Base-by-base conservation (phyloP, 1,284 basidiomycete species). In the Apiotrichum veenhuisii region DNA sequence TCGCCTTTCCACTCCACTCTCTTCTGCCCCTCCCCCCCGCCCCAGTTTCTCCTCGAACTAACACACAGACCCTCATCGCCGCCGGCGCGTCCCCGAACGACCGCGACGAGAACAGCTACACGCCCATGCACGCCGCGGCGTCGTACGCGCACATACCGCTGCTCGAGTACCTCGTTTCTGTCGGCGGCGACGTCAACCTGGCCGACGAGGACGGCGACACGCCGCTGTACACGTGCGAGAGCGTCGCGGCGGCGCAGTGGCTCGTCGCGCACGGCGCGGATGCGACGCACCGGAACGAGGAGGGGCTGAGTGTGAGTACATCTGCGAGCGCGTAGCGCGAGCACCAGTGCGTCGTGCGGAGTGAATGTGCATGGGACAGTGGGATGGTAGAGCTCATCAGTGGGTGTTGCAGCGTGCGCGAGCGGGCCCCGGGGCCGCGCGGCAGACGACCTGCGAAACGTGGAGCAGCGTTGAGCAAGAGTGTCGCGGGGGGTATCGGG, bases 61-160 rank as follows among this genome's bases (percentile, higher is more conserved):
- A 41, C 44, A 0, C 22, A 2, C 59, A 65, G 55, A 33, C 43
- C 4, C 41, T 49, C 40, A 78, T 88, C 63, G 83, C 86, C 63
- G 77, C 85, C 30, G 90, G 85, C 26, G 69, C 86, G 40, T 85
- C 86, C 14, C 86, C 91, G 17, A 92, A 93, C 69, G 80, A 78
- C 11, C 84, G 85, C 22, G 91, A 95, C 71, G 72, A 78, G 9
- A 84, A 86, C 76, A 87, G 88, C 22, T 95, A 95, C 75, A 92
- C 92, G 0, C 90, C 92, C 14, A 88, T 96, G 85, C 92, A 96
- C 76, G 93, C 92, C n/a, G 91, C 92, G 9, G 91, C 91, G 0
- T 95, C 91, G 0, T 96, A 94, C 73, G 88, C 84, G 12, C 91
- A 92, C 51, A 69, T 87, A 18, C 77, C 87, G 40, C 76, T 94